Evolutionary conservation across 176 grass and related monocot genomes (phyloP), one percentile per base, ranked within the genome.

Genomic region (Phoenix roebelenii): DNA sequence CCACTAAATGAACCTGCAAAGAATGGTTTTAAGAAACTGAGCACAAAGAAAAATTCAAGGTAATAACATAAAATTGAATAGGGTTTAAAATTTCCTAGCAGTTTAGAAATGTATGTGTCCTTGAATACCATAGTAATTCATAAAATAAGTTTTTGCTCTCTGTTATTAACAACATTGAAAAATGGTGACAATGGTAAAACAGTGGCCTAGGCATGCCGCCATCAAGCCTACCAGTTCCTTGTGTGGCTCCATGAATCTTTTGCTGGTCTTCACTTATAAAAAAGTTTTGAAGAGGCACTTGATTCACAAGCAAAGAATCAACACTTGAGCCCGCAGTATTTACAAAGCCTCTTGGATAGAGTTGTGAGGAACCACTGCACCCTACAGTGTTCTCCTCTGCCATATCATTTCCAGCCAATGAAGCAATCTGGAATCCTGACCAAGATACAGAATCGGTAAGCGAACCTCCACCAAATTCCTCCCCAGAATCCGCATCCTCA

Each of bases 401-500:
- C 7, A 44, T 20, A 59, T 39, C 23, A 14, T 71, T 59, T 71
- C 15, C 55, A 59, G 68, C 35, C 35, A 44, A 71, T 25, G 55
- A 60, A 59, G 55, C 32, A 71, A 59, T 22, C 22, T 59, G 55
- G 25, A 51, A 22, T 26, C 39, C 55, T 20, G 55, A 19, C 59
- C 50, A 59, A 58, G 56, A 60, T 18, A 71, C 9, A 50, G 68
- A 59, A 28, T 71, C 55, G 5, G 54, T 16, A 49, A 50, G 54
- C 16, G 68, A 70, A 25, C 35, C 56, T 48, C 16, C 32, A 59
- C 35, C 56, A 59, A 23, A n/a, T 50, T 58, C 67, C 39, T 60
- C 68, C 4, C 44, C 56, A 59, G 68, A 71, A 50, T 71, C 68
- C 26, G 53, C 67, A 57, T 71, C 68, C 16, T 71, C 67, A 59